phyloP scores from a whole-genome alignment of 169 alveolate species.

The Ichthyophthirius multifiliis region DNA sequence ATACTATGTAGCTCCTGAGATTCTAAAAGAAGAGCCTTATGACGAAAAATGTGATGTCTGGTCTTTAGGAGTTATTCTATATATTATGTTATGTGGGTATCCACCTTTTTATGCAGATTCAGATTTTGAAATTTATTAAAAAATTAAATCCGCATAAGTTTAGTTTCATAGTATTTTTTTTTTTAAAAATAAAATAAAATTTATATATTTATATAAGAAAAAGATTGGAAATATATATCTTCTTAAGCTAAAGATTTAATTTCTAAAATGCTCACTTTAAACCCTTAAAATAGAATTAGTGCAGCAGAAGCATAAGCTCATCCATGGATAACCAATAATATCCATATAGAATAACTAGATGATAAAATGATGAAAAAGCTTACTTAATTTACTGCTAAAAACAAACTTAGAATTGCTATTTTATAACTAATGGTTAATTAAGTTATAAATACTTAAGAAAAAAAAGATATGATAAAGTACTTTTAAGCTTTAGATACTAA shows the following conservation, averaged over 20 bases:
- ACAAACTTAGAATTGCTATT: background rate
- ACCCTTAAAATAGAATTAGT: background rate
- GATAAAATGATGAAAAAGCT: background rate
- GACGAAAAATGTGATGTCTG: slow-evolving; percentile 80
- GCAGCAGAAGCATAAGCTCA: background rate
- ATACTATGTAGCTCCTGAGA: slow-evolving; percentile 78
- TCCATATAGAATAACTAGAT: background rate
- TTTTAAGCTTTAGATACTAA: slow-evolving; percentile 19
- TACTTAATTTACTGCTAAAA: background rate
- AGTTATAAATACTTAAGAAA: background rate
- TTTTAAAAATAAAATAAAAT: background rate
- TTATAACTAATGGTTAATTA: background rate
- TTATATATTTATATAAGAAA: background rate
- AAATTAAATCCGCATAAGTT: background rate
- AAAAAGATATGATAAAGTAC: slow-evolving; percentile 8
- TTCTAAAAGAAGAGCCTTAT: slow-evolving; percentile 57
- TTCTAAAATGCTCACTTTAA: background rate
- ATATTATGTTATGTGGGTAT: slow-evolving; percentile 47
- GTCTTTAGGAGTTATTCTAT: slow-evolving; percentile 77
- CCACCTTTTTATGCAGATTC: slow-evolving; percentile 33
- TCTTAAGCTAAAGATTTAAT: background rate
- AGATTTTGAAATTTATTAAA: background rate
- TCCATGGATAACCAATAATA: background rate
- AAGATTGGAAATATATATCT: background rate
- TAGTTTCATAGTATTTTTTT: background rate